Evolutionary conservation across 345 rosid species (phyloP).

Genomic region (Erucastrum elatum): DNA sequence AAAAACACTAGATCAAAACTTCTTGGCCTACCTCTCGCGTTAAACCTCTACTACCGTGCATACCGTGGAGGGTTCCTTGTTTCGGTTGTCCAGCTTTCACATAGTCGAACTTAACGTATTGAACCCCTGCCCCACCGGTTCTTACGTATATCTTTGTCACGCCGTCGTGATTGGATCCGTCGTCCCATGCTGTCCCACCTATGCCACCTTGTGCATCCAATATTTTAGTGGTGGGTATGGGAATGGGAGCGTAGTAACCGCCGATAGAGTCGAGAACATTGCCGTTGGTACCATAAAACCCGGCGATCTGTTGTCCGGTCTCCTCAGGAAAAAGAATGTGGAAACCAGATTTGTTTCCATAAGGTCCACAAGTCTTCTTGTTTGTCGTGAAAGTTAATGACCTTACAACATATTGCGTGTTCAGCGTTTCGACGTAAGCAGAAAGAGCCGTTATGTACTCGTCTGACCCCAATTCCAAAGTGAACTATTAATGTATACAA

Average conservation of each 20-base stretch:
- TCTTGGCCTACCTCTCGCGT: background rate
- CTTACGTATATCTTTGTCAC: constrained; percentile 18
- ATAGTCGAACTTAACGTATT: constrained; percentile 22
- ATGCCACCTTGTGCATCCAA: constrained; percentile 28
- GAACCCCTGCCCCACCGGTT: background rate
- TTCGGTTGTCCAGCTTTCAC: constrained; percentile 22
- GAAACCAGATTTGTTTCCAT: constrained; percentile 29
- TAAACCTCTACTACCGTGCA: background rate
- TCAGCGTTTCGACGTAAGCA: constrained; percentile 18
- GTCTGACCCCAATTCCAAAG: constrained; percentile 21
- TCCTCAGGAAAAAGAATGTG: constrained; percentile 19
- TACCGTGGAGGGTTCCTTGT: constrained; percentile 15
- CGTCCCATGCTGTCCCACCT: constrained; percentile 33
- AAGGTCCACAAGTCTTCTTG: constrained; percentile 32
- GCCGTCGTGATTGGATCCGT: constrained; percentile 33
- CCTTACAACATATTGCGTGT: constrained; percentile 16
- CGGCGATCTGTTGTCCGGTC: constrained; percentile 33
- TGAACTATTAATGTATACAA: constrained; percentile 13
- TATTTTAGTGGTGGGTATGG: constrained; percentile 8
- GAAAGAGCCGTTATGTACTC: constrained; percentile 34
- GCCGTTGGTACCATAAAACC: constrained; percentile 27
- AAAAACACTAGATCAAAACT: background rate
- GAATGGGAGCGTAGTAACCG: constrained; percentile 28
- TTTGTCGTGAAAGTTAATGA: constrained; percentile 26
- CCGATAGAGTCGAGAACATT: constrained; percentile 28